Evolutionary conservation across 208 protist genomes (phyloP), one percentile per base, ranked within the genome.

Genomic region (Trichomonas vaginalis): DNA sequence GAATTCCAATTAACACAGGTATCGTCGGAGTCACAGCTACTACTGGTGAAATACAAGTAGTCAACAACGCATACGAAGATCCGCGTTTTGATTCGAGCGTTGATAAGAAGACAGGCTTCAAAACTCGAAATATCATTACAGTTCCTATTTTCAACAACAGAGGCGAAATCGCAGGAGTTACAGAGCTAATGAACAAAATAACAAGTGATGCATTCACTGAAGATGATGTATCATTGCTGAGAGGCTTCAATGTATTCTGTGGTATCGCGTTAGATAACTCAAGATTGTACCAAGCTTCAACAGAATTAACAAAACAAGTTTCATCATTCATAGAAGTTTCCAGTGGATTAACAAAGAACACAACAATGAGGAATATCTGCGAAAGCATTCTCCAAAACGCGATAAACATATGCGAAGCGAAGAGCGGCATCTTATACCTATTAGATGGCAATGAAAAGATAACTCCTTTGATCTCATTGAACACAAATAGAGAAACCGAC

Each of bases 1-100:
- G 51, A 51, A 96, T 96, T 12, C 96, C 92, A 46, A 79, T 96
- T 42, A 80, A 51, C 4, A 80, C 4, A 9, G 96, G 96, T 39
- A 96, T 96, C 56, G 96, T 95, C 4, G 96, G 96, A 46, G 80
- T 96, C 62, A 95, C 95, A 47, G 96, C 95, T 39, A 96, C 90
- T 27, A 96, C 96, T n/a, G 96, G 96, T 15, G 47, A 97, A 80
- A 90, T 95, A n/a, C 27, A 97, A 39, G 96, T 95, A 88, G 97
- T 97, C 35, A 62, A 47, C 35, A 96, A 97, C 56, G 97, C 97
- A 32, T 97, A 97, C 49, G 35, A 21, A 23, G 97, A 97, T 96
- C 35, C 46, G 27, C 47, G 97, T 27, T 97, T 97, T 96, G 45
- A 51, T 92, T 48, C 42, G 0, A 9, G 32, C 0, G 86, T 92